Evolutionary conservation across 768 basidiomycete species (phyloP), one percentile per base, ranked within the genome.

Genomic region (Lentinula lateritia): DNA sequence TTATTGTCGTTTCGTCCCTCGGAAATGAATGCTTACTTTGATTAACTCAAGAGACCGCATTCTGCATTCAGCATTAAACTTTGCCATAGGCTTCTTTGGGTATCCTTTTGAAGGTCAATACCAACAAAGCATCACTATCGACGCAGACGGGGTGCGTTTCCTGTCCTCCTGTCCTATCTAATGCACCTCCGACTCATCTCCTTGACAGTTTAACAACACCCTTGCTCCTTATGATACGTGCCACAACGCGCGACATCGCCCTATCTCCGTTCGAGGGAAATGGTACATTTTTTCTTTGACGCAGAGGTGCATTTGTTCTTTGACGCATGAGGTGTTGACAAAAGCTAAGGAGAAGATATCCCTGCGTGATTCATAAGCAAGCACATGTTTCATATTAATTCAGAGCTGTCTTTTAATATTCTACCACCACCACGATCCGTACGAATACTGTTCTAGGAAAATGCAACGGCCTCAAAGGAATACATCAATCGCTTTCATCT

Each of bases 171-270:
- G 42, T 52, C 15, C 43, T 50, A 28, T 23, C 16, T 12, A 50
- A 8, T 61, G 36, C 28, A 69, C 58, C 62, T 68, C 61, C 66
- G 62, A n/a, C 57, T n/a, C 35, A 28, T 7, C 54, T 39, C 28
- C 46, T 45, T 48, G 7, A 34, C 52, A 89, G 82, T 90, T 88
- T 69, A 93, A 92, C 73, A 90, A 90, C 70, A 94, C 94, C 1
- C 83, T 97, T 5, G 82, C 93, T 0, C 94, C 94, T 3, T 95
- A 94, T 65, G 81, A 82, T 61, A 92, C 82, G 6, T 92, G 93
- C 68, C 80, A 83, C 5, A 95, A 95, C 68, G 78, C 90, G 0
- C 61, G 69, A 2, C 61, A 72, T 23, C 65, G 58, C 2, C 61
- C 69, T 20, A 93, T 86, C 67, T 66, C 76, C 1, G 79, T 83